Evolutionary conservation across 179 eudicot species (phyloP).

Genomic region (Corrigiola litoralis): DNA sequence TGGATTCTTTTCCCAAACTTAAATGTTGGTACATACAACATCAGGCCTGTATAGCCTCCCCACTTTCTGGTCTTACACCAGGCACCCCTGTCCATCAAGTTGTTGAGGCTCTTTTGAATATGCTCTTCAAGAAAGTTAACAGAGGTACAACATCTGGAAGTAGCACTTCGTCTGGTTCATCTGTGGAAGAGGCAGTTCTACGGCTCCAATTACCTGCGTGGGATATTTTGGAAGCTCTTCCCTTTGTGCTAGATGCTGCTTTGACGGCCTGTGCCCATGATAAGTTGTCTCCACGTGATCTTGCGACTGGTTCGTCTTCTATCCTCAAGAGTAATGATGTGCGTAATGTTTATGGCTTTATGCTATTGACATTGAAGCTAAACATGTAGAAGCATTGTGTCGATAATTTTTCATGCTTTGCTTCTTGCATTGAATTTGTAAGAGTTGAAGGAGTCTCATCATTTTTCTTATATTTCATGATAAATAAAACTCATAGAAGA

Average conservation of each 20-base stretch:
- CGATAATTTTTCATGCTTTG: neutral
- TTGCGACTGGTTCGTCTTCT: slow-evolving; percentile 73
- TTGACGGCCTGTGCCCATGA: slow-evolving; percentile 94
- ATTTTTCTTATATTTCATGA: neutral
- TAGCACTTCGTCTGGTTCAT: slow-evolving; percentile 75
- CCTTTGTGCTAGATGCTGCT: slow-evolving; percentile 95
- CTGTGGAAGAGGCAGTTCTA: slow-evolving; percentile 60
- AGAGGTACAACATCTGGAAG: slow-evolving; percentile 68
- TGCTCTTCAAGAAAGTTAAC: slow-evolving; percentile 82
- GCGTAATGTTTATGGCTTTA: neutral
- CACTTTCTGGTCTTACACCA: slow-evolving; percentile 81
- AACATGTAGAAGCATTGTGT: neutral
- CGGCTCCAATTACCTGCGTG: slow-evolving; percentile 90
- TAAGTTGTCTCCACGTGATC: slow-evolving; percentile 88
- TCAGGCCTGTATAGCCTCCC: slow-evolving; percentile 87
- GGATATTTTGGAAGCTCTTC: slow-evolving; percentile 97
- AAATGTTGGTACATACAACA: slow-evolving; percentile 92
- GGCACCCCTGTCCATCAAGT: slow-evolving; percentile 88
- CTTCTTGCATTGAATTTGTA: neutral
- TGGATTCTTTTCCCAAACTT: slow-evolving; percentile 85
- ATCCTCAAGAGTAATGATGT: neutral
- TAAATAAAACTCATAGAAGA: neutral
- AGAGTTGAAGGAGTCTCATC: neutral
- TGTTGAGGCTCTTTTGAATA: slow-evolving; percentile 76
- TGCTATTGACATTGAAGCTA: neutral